These are phyloP conservation scores for Penium margaritaceum DNA, from an alignment of 139 green algal species.

Conservation along the genomic window DNA sequence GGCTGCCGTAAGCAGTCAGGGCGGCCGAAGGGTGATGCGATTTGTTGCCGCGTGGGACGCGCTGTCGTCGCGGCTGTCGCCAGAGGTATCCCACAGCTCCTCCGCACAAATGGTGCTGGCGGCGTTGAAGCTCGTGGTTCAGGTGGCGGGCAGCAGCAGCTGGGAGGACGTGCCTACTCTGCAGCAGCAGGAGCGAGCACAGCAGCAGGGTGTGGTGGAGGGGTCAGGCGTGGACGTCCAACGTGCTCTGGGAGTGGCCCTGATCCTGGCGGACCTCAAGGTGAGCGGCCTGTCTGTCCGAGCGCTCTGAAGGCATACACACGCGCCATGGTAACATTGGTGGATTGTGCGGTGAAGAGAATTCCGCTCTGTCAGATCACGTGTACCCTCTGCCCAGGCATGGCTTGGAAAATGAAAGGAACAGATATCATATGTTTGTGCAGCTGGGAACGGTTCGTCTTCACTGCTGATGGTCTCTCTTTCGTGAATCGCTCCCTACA, in stretches of 20 bases:
- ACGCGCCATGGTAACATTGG: neutral
- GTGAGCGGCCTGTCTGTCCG: conserved; percentile 39
- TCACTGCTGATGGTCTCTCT: conserved; percentile 4
- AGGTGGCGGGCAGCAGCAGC: conserved; percentile 31
- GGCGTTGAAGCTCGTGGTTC: conserved; percentile 59
- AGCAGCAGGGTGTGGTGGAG: neutral
- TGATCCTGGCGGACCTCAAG: conserved; percentile 57
- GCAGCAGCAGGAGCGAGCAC: neutral
- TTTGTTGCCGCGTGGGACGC: conserved; percentile 48
- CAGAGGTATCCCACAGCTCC: neutral
- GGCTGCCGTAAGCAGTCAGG: too few relatives aligned
- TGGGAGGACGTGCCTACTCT: neutral
- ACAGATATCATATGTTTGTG: too few relatives aligned
- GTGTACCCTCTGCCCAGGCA: too few relatives aligned
- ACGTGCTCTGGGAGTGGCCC: conserved; percentile 55
- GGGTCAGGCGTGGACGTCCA: conserved; percentile 15
- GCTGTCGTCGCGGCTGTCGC: conserved; percentile 15
- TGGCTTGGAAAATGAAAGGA: too few relatives aligned
- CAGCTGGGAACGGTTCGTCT: too few relatives aligned
- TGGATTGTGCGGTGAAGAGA: too few relatives aligned
- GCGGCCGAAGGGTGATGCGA: too few relatives aligned
- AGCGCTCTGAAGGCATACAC: neutral
- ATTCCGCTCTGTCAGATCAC: too few relatives aligned
- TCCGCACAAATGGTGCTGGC: conserved; percentile 49
- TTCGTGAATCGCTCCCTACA: too few relatives aligned